phyloP scores from a whole-genome alignment of 225 moss, liverwort and hornwort genomes.

The Pseudoscleropodium purum region DNA sequence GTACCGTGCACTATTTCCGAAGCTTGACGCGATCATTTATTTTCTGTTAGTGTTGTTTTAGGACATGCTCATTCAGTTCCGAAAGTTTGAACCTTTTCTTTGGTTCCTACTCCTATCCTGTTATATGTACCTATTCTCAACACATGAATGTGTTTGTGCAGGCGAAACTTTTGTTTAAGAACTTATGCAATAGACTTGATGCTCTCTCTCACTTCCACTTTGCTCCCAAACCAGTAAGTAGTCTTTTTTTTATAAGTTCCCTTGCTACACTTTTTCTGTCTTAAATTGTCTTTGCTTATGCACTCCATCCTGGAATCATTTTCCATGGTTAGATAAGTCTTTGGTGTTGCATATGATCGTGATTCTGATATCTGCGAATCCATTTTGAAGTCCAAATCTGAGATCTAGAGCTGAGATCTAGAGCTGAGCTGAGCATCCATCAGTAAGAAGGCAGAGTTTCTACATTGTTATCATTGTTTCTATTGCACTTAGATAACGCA shows the following conservation, averaged over 20 bases:
- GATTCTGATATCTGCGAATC: background rate
- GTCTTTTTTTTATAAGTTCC: background rate
- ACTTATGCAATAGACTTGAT: constrained; percentile 69
- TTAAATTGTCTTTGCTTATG: background rate
- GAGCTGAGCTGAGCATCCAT: background rate
- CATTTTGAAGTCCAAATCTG: background rate
- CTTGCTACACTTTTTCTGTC: background rate
- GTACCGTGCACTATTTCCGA: constrained; percentile 7
- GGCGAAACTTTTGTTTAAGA: constrained; percentile 61
- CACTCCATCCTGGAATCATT: background rate
- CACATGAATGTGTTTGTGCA: constrained; percentile 15
- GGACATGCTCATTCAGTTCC: background rate
- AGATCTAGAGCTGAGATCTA: background rate
- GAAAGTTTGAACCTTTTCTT: background rate
- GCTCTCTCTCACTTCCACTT: constrained; percentile 87
- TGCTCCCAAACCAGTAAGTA: constrained; percentile 86
- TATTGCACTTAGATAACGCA: background rate
- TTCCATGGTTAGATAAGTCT: background rate
- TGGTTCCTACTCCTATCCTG: background rate
- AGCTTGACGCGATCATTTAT: background rate
- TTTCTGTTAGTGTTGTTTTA: background rate
- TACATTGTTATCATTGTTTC: background rate
- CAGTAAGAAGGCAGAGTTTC: background rate
- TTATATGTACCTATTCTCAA: background rate
- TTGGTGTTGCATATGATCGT: background rate